Percentiles rank a stretch among this genome's conserved stretches.
Evolutionary conservation across 768 basidiomycete species (phyloP).

Genomic region (Rhodotorula diobovata): DNA sequence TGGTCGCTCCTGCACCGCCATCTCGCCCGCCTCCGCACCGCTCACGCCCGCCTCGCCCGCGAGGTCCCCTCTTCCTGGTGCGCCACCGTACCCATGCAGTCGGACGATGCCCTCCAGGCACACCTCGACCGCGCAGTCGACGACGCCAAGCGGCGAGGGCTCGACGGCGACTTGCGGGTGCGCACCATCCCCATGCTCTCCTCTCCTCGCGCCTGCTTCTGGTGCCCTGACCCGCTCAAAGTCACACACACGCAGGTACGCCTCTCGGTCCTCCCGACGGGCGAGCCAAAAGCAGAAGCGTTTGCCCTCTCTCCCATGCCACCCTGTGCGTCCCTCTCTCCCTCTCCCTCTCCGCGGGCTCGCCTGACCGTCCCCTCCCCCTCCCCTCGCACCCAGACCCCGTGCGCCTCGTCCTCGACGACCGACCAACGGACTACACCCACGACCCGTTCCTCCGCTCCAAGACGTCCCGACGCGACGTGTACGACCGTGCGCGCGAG

Average conservation of each 20-base stretch:
- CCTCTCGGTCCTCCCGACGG: not conserved
- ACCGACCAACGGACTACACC: conserved; percentile 8
- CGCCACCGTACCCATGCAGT: not conserved
- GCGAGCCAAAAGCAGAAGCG: not conserved
- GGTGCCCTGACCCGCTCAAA: accelerated
- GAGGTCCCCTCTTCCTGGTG: conserved; percentile 20
- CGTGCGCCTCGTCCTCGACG: conserved; percentile 17
- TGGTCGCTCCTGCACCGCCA: conserved; percentile 19
- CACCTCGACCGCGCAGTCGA: conserved; percentile 7
- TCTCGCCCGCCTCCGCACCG: conserved; percentile 3
- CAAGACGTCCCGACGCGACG: conserved; percentile 15
- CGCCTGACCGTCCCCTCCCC: too few relatives aligned
- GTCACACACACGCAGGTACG: conserved; percentile 2
- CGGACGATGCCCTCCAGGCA: not conserved
- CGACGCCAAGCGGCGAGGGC: not conserved
- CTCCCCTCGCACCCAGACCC: conserved; percentile 1
- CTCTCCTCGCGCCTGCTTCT: not conserved
- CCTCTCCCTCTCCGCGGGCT: not conserved
- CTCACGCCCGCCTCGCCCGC: not conserved
- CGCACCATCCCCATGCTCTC: not conserved
- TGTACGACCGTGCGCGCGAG: conserved; percentile 24
- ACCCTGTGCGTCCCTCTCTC: not conserved
- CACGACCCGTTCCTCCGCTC: conserved; percentile 13
- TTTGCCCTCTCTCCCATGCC: conserved; percentile 22
- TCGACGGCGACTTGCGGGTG: conserved; percentile 7